Conservation (phyloP, 129 eudicot genomes). For the Flaveria bidentis region DNA sequence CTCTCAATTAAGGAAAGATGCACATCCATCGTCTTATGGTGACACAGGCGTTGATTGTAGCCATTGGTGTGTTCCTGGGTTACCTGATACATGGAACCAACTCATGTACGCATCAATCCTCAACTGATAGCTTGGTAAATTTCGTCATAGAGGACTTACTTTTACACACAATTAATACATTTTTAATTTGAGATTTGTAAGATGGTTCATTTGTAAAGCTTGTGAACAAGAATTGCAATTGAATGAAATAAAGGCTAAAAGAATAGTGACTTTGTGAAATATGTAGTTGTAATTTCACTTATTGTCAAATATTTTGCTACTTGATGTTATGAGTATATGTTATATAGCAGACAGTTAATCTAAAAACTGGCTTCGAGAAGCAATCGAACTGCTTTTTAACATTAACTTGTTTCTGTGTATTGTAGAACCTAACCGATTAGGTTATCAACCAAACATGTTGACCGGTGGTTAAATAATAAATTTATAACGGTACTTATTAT, state of each 20-base stretch:
- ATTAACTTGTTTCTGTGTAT: too few species aligned
- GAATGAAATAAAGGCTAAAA: slow-evolving; percentile 23
- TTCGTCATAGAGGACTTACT: slow-evolving; percentile 10
- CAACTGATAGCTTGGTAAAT: slow-evolving; percentile 18
- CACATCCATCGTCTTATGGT: slow-evolving; percentile 60
- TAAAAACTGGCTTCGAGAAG: too few species aligned
- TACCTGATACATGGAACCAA: slow-evolving; percentile 62
- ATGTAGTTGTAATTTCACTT: neutral
- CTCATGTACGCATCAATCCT: slow-evolving; percentile 45
- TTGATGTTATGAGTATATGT: neutral
- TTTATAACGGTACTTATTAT: too few species aligned
- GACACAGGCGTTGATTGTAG: slow-evolving; percentile 51
- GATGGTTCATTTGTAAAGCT: slow-evolving; percentile 38
- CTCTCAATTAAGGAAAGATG: slow-evolving; percentile 62
- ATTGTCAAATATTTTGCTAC: neutral
- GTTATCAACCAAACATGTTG: too few species aligned
- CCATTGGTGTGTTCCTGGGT: slow-evolving; percentile 63
- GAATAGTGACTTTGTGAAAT: slow-evolving; percentile 7
- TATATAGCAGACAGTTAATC: too few species aligned
- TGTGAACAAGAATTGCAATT: slow-evolving; percentile 21
- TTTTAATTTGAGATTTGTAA: slow-evolving; percentile 23
- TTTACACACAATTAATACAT: slow-evolving; percentile 32
- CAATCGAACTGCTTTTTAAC: too few species aligned
- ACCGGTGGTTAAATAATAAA: too few species aligned
- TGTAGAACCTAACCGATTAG: too few species aligned